Conservation (phyloP, 1,284 basidiomycete species). For the Malassezia sp. region DNA sequence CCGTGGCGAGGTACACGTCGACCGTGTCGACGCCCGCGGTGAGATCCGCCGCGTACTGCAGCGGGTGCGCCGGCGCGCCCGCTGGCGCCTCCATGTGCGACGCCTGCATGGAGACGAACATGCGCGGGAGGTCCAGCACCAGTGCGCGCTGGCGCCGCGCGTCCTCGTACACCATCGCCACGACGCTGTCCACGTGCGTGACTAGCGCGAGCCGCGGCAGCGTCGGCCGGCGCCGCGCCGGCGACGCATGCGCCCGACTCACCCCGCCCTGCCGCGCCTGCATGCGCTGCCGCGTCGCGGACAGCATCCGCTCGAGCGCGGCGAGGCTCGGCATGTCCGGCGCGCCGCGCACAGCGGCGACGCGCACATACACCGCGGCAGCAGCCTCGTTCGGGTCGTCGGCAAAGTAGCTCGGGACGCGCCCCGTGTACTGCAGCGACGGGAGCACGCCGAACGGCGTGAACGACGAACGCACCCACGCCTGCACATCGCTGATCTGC, state of each 20-base stretch:
- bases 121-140: background rate
- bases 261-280: too few species aligned
- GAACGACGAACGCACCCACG: slow-evolving; percentile 23
- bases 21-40: slow-evolving; percentile 3
- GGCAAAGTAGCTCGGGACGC: slow-evolving; percentile 17
- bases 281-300: too few species aligned
- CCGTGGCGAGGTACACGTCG: slow-evolving; percentile 9
- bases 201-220: slow-evolving; percentile 12
- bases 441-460: slow-evolving; percentile 40
- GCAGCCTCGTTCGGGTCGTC: slow-evolving; percentile 40
- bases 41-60: slow-evolving; percentile 4
- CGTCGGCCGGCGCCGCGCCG: background rate
- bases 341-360: slow-evolving; percentile 24
- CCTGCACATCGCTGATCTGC: slow-evolving; percentile 17
- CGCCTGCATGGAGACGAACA: slow-evolving; percentile 3
- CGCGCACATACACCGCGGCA: slow-evolving; percentile 17
- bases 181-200: slow-evolving; percentile 13
- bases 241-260: too few species aligned
- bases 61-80: background rate
- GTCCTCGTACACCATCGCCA: background rate
- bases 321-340: slow-evolving; percentile 15
- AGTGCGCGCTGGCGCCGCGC: background rate
- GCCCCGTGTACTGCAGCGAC: background rate
- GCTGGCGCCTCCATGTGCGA: background rate
- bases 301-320: slow-evolving; percentile 17